A percentile compares a stretch with the other conserved stretches of the same genome.
phyloP scores from a whole-genome alignment of 1,284 basidiomycete species.

The Marasmius oreades region DNA sequence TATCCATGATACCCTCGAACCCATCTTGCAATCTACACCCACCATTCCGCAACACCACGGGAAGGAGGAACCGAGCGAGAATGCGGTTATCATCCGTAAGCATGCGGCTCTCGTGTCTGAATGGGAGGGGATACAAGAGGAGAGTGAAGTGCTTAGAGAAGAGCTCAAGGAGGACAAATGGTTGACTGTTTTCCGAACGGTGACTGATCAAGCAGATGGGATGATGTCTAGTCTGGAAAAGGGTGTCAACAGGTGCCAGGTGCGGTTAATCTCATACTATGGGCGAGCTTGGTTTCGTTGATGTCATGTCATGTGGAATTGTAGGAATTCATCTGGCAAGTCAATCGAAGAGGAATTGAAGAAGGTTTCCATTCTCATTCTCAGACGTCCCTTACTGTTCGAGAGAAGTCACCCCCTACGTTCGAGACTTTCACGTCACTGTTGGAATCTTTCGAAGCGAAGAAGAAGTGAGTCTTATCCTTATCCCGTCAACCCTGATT shows the following conservation, averaged over 20 bases:
- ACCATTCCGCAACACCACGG: constrained; percentile 37
- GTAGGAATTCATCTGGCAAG: constrained; percentile 81
- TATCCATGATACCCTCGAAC: constrained; percentile 60
- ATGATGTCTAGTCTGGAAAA: constrained; percentile 97
- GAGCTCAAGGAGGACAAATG: constrained; percentile 96
- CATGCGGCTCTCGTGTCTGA: constrained; percentile 65
- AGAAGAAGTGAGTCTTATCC: constrained; percentile 65
- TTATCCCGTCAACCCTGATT: neutral
- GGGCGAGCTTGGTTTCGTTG: too few species aligned
- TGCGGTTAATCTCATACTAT: too few species aligned
- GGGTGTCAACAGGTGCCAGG: constrained; percentile 81
- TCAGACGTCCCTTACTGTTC: constrained; percentile 41
- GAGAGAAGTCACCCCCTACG: constrained; percentile 49
- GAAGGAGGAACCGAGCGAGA: constrained; percentile 43
- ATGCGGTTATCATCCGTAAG: constrained; percentile 60
- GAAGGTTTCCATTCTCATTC: constrained; percentile 37
- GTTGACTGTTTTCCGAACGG: constrained; percentile 91
- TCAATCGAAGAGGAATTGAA: constrained; percentile 54
- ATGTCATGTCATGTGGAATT: too few species aligned
- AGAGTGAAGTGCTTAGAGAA: constrained; percentile 79
- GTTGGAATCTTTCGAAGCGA: constrained; percentile 74
- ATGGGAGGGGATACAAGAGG: constrained; percentile 79
- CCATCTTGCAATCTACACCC: constrained; percentile 52
- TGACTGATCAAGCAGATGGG: constrained; percentile 88
- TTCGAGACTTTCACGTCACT: constrained; percentile 63